phyloP scores from a whole-genome alignment of 805 yeast species.

The Lipomyces orientalis region DNA sequence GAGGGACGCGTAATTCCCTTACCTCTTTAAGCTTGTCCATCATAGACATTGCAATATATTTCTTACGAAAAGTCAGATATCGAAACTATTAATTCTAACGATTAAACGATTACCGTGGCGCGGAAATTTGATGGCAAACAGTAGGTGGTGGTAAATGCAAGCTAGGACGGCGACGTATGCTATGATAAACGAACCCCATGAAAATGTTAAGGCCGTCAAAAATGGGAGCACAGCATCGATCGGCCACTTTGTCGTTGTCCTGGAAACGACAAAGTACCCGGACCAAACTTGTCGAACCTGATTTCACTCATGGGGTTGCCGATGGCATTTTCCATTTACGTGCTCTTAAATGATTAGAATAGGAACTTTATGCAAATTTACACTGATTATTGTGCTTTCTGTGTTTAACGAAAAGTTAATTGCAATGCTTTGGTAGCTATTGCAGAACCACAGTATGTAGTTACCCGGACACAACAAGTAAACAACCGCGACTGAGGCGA shows the following conservation, averaged over 20 bases:
- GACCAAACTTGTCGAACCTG: background rate
- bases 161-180: background rate
- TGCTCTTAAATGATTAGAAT: background rate
- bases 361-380: background rate
- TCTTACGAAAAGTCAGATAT: background rate
- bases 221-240: too few relatives aligned
- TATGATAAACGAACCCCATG: too few relatives aligned
- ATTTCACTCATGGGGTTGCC: background rate
- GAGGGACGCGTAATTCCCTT: slow-evolving; percentile 39
- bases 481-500: too few relatives aligned
- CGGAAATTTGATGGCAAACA: background rate
- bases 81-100: background rate
- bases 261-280: background rate
- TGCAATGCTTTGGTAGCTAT: background rate
- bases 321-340: background rate
- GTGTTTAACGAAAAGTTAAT: too few relatives aligned
- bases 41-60: slow-evolving; percentile 33
- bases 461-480: too few relatives aligned
- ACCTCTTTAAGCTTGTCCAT: slow-evolving; percentile 61
- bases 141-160: too few relatives aligned
- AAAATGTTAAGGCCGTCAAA: too few relatives aligned
- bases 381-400: background rate
- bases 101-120: background rate
- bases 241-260: background rate
- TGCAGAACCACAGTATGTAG: too few relatives aligned